Evolutionary conservation across 2,329 filamentous ascomycete species (phyloP).

Genomic region (Lasiodiplodia gonubiensis): DNA sequence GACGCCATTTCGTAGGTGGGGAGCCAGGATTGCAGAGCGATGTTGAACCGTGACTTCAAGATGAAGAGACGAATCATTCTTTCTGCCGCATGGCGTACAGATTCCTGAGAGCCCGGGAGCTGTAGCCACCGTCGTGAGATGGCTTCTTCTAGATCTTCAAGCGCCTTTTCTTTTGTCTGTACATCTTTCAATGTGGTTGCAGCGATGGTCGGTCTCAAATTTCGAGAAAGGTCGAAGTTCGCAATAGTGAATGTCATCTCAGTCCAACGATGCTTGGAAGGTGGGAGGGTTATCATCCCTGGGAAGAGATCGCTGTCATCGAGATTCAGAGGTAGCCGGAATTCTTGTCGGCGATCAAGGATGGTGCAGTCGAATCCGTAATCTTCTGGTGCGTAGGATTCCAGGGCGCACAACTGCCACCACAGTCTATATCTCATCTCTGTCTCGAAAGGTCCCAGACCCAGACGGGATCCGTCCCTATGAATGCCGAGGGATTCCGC

Average conservation of each 20-base stretch:
- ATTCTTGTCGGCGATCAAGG: not conserved
- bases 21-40: not conserved
- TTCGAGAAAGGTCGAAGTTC: not conserved
- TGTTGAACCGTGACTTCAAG: slow-evolving; percentile 1
- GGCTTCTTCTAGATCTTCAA: not conserved
- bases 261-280: slow-evolving; percentile 39
- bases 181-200: not conserved
- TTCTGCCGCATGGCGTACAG: slow-evolving; percentile 1
- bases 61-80: not conserved
- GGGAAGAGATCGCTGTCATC: slow-evolving; percentile 53
- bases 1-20: not conserved
- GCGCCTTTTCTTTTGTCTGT: not conserved
- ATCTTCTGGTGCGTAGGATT: slow-evolving; percentile 1
- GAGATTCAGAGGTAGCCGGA: slow-evolving; percentile 52
- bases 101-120: not conserved
- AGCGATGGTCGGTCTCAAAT: not conserved
- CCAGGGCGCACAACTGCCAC: slow-evolving; percentile 2
- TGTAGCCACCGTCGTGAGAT: not conserved
- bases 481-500: slow-evolving; percentile 14
- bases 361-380: slow-evolving; percentile 11
- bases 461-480: not conserved
- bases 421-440: slow-evolving; percentile 17
- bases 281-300: slow-evolving; percentile 36
- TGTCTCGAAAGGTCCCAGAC: slow-evolving; percentile 6
- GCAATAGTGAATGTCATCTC: slow-evolving; percentile 44